Conservation (phyloP, 371 early-diverging fungal species). For the Lichtheimia corymbifera region DNA sequence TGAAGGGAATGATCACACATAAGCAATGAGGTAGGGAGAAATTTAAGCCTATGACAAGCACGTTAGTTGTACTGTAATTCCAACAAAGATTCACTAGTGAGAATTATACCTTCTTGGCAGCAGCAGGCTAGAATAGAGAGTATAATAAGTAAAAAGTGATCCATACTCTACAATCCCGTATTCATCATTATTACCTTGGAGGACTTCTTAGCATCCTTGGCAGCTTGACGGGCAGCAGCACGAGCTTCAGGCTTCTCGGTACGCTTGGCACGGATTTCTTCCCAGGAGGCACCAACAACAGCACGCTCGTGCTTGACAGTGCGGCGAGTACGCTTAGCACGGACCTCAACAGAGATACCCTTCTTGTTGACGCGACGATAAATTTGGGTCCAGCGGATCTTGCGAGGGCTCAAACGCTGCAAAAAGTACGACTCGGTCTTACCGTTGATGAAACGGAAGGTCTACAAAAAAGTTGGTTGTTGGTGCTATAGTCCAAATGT, state of each 20-base stretch:
- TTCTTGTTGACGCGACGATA: slow-evolving; percentile 98
- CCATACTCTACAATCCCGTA: too few species aligned
- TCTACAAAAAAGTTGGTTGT: slow-evolving; percentile 38
- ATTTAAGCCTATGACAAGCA: too few species aligned
- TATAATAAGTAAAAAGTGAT: too few species aligned
- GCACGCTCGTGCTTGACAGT: slow-evolving; percentile 96
- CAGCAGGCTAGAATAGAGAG: slow-evolving; percentile 39
- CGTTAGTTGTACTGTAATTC: too few species aligned
- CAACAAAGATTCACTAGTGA: too few species aligned
- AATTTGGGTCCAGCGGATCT: slow-evolving; percentile 95
- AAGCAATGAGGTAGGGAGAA: too few species aligned
- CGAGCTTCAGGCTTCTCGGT: slow-evolving; percentile 94
- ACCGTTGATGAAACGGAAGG: slow-evolving; percentile 94
- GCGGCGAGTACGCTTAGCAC: slow-evolving; percentile 95
- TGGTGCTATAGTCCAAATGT: too few species aligned
- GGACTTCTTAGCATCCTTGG: slow-evolving; percentile 82
- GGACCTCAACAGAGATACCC: slow-evolving; percentile 93
- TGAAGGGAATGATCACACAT: too few species aligned
- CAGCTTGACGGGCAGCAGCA: slow-evolving; percentile 88
- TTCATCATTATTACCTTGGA: too few species aligned
- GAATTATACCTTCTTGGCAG: slow-evolving; percentile 22
- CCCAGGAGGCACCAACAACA: slow-evolving; percentile 93
- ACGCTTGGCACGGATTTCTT: slow-evolving; percentile 94
- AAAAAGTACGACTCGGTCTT: slow-evolving; percentile 95
- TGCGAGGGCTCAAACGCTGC: slow-evolving; percentile 95